Base-by-base conservation (phyloP, 2,329 filamentous ascomycete species). In the Colletotrichum lini region DNA sequence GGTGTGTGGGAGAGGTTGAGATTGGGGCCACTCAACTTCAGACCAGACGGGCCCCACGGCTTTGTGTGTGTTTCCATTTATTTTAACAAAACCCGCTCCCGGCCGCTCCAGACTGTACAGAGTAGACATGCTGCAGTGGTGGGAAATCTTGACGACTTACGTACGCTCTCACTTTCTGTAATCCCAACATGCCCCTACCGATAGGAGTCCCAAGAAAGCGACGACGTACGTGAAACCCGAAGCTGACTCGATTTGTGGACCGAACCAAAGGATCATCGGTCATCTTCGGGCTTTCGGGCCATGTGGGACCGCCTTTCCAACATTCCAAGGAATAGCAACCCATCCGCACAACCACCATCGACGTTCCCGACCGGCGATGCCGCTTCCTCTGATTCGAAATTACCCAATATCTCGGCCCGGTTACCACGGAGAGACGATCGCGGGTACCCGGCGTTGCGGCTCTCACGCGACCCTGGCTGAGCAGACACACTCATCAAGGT, bases 241-340 rank as follows among this genome's bases (percentile, higher is more conserved):
- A 16, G 67, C 53, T 69, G 69, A 72, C 69, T 72, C 69, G 58
- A 72, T 72, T 49, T 58, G 65, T 68, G 65, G 53, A 53, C 16
- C 63, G 42, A 63, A 45, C 42, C 57, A 62, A 57, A 45, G 58
- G 68, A 58, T 62, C 57, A 40, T 57, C 64, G 58, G 58, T 52
- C 58, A 64, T 57, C 26, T 58, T 63, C 52, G 53, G 65, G 16
- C 30, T 63, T 63, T 63, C 58, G 58, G 68, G 26, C 57, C 64
- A 71, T 56, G 49, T 52, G 30, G 49, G 26, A 35, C 54, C 61
- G 56, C 26, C 15, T 23, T 38, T 47, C 42, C 23, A 60, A 38
- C 26, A 16, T 56, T 35, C 21, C 26, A 23, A 56, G 30, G n/a
- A 15, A 40, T 35, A 18, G 18, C 15, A 35, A 52, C 44, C 35